Conservation (phyloP, 75 land plant species). For the Pseudotsuga menziesii region DNA sequence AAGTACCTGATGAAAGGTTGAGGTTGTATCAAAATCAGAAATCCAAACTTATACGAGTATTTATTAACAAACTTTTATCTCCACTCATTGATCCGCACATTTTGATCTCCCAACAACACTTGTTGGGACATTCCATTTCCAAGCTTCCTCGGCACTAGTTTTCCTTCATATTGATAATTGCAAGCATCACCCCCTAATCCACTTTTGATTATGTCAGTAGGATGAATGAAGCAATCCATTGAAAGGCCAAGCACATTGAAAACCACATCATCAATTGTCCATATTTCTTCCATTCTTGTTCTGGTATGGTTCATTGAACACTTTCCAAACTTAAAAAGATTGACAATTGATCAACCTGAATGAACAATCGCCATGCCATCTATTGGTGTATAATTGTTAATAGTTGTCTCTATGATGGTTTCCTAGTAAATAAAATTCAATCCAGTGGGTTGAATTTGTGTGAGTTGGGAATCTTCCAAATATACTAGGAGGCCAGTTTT, state of each 20-base stretch:
- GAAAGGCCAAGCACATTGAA: slow-evolving; percentile 72
- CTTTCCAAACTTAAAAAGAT: slow-evolving; percentile 53
- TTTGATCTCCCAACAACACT: too few species aligned
- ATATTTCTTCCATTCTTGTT: slow-evolving; percentile 66
- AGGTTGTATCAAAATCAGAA: too few species aligned
- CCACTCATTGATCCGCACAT: too few species aligned
- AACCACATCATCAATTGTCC: slow-evolving; percentile 61
- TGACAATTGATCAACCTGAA: slow-evolving; percentile 53
- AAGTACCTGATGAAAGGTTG: too few species aligned
- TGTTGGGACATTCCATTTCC: too few species aligned
- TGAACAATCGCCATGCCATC: slow-evolving; percentile 65
- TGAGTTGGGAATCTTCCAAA: slow-evolving; percentile 72
- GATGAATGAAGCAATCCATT: slow-evolving; percentile 61
- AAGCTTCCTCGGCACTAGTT: too few species aligned
- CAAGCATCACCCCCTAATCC: too few species aligned
- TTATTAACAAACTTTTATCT: too few species aligned
- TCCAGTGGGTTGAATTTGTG: slow-evolving; percentile 37
- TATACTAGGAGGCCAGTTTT: slow-evolving; percentile 63
- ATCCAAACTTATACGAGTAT: too few species aligned
- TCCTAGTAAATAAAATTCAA: slow-evolving; percentile 61
- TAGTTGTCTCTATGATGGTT: slow-evolving; percentile 57
- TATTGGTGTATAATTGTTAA: slow-evolving; percentile 57
- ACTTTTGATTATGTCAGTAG: slow-evolving; percentile 28
- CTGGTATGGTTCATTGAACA: slow-evolving; percentile 13
- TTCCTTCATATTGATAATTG: too few species aligned